Base-by-base conservation (phyloP, 441 rosid species). In the Brassica balearica region DNA sequence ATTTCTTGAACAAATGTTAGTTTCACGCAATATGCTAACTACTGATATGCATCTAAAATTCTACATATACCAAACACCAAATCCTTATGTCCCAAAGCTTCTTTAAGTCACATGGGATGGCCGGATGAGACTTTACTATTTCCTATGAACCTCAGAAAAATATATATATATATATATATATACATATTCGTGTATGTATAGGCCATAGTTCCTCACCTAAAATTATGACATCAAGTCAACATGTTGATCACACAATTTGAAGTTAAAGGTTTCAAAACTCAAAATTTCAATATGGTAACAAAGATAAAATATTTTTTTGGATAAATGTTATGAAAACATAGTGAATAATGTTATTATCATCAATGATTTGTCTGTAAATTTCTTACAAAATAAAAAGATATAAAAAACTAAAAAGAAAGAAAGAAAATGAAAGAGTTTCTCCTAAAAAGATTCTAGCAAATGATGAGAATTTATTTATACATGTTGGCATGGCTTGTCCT, bases 41-140 rank as follows among this genome's bases (percentile, higher is more conserved):
- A 17, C 60, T 55, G 5, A 23, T 0, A 55, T 55, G 23, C 60
- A 53, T 53, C 22, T 36, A 34, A 34, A 2, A 23, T 23, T 23
- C 27, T 48, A 48, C 55, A 53, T 14, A 53, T 53, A 55, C 23
- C 60, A 17, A 55, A 55, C 60, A 55, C 60, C 60, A 17, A 55
- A 55, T 55, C 60, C 11, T 6, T 17, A 55, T 55, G 23, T 55
- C 23, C 17, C 22, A 51, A 51, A 51, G 20, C 19, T 55, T 55
- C 60, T 55, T 8, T 55, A 51, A 51, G 60, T 55, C 23, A 55
- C 22, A 55, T 55, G 60, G 60, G 20, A 53, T 12, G 56, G 19
- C 19, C 23, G 60, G 20, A 53, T 12, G 56, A 8, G 53, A 46
- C 53, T 46, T 46, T 11, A 46, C 6, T 46, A 53, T 53, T 53